phyloP scores from a whole-genome alignment of 768 basidiomycete genomes.

The Suillus hirtellus region DNA sequence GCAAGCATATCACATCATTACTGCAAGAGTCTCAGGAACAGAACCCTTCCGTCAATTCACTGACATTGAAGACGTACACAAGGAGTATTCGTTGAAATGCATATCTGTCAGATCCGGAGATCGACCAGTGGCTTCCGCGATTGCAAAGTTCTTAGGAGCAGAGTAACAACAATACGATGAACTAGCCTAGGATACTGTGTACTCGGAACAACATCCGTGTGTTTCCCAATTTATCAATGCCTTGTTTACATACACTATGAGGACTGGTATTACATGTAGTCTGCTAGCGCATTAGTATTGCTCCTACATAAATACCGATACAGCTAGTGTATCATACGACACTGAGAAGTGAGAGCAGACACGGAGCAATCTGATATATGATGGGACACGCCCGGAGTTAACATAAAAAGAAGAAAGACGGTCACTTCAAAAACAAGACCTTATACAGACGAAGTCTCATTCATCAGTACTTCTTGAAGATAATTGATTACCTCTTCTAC shows the following conservation, averaged over 20 bases:
- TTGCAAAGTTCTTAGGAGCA: too few species aligned
- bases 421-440: background rate
- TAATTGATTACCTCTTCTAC: background rate
- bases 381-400: background rate
- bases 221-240: background rate
- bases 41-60: too few species aligned
- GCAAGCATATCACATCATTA: too few species aligned
- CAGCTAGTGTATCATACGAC: background rate
- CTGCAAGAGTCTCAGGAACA: too few species aligned
- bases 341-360: background rate
- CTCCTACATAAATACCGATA: background rate
- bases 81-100: too few species aligned
- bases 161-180: too few species aligned
- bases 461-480: background rate
- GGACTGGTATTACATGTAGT: background rate
- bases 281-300: background rate
- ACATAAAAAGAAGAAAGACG: background rate
- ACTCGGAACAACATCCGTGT: too few species aligned
- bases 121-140: too few species aligned
- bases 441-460: background rate
- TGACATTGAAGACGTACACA: too few species aligned
- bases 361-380: background rate
- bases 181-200: too few species aligned
- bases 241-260: background rate
- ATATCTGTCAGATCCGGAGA: too few species aligned